Evolutionary conservation across 306 rosid species (phyloP).

Genomic region (Trichosanthes cucumerina): DNA sequence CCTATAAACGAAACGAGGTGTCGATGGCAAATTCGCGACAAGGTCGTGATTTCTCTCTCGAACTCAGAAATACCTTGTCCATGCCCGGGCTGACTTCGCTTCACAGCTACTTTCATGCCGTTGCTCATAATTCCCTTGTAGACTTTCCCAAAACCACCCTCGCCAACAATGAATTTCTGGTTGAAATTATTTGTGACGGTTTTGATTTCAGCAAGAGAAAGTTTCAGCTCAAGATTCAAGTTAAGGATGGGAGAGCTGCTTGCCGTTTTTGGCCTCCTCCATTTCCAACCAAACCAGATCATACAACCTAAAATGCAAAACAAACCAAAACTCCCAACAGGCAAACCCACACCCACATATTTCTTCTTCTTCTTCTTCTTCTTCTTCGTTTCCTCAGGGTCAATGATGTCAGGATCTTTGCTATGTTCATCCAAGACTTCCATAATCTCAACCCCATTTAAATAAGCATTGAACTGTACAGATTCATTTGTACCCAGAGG

Average conservation of each 20-base stretch:
- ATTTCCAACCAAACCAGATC: constrained; percentile 11
- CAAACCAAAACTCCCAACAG: constrained; percentile 20
- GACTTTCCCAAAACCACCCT: constrained; percentile 49
- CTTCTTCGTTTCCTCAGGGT: neutral
- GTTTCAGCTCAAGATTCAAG: constrained; percentile 29
- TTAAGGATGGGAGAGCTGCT: constrained; percentile 16
- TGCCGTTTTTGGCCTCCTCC: constrained; percentile 12
- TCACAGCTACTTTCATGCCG: constrained; percentile 37
- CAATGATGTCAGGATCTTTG: neutral
- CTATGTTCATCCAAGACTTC: constrained; percentile 8
- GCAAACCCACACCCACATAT: constrained; percentile 13
- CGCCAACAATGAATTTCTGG: constrained; percentile 21
- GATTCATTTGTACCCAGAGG: neutral
- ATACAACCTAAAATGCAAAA: constrained; percentile 14
- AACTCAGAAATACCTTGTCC: constrained; percentile 45
- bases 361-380: neutral
- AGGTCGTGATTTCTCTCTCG: constrained; percentile 34
- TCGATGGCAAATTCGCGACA: constrained; percentile 43
- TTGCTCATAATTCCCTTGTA: constrained; percentile 23
- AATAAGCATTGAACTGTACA: neutral
- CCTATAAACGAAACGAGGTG: constrained; percentile 20
- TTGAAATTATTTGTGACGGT: constrained; percentile 31
- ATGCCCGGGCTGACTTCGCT: constrained; percentile 37
- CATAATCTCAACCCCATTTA: constrained; percentile 40
- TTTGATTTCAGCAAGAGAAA: constrained; percentile 27